These are phyloP conservation scores for Phytopythium kandeliae DNA, from an alignment of 352 stramenopile species.

Conservation along the genomic window DNA sequence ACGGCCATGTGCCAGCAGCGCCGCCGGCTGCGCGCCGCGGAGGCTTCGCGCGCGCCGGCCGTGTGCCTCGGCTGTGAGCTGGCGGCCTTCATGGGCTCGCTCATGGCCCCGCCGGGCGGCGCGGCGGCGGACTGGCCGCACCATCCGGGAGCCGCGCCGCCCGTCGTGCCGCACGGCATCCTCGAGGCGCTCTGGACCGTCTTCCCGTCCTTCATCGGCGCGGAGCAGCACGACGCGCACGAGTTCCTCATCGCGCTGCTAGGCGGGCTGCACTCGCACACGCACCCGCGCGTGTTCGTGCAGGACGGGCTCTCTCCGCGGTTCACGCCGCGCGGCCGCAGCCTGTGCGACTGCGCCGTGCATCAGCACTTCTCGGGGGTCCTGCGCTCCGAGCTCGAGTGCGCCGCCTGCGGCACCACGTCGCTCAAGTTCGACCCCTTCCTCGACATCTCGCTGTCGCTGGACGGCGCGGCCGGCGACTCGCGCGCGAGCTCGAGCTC, in stretches of 20 bases:
- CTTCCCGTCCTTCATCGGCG: constrained; percentile 45
- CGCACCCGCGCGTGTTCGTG: constrained; percentile 36
- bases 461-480: constrained; percentile 13
- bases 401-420: constrained; percentile 38
- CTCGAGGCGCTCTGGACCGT: constrained; percentile 55
- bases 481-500: too few species aligned
- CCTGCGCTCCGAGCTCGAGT: constrained; percentile 51
- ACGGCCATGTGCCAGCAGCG: constrained; percentile 61
- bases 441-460: constrained; percentile 61
- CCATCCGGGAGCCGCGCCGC: constrained; percentile 4
- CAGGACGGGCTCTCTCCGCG: constrained; percentile 37
- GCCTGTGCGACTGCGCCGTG: constrained; percentile 63
- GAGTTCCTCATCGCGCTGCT: constrained; percentile 67
- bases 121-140: not conserved
- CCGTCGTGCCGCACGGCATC: constrained; percentile 54
- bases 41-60: constrained; percentile 8
- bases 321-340: constrained; percentile 49
- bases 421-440: constrained; percentile 69
- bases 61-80: constrained; percentile 66
- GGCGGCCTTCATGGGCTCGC: constrained; percentile 30
- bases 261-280: constrained; percentile 55
- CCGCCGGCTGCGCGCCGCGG: constrained; percentile 12
- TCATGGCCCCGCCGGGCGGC: constrained; percentile 15
- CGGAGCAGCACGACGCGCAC: constrained; percentile 72
- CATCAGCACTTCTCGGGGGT: constrained; percentile 71